Evolutionary conservation across 2,329 filamentous ascomycete species (phyloP).

Genomic region (Gyromitra esculenta): DNA sequence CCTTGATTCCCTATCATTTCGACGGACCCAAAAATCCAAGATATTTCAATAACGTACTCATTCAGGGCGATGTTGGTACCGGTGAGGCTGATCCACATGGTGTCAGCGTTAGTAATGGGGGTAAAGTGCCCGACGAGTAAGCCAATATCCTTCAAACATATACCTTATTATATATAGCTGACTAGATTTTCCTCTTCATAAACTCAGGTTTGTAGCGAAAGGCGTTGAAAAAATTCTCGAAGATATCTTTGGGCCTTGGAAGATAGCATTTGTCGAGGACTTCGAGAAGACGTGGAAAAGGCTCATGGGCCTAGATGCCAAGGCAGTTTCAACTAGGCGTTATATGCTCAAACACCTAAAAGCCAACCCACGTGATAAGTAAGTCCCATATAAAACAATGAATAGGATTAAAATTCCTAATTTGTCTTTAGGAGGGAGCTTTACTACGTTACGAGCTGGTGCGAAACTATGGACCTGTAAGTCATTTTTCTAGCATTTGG

Average conservation of each 20-base stretch:
- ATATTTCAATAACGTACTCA: slow-evolving; percentile 40
- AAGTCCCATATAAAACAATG: not conserved
- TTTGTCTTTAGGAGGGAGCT: slow-evolving; percentile 7
- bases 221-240: slow-evolving; percentile 5
- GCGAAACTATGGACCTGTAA: slow-evolving; percentile 50
- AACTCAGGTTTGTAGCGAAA: not conserved
- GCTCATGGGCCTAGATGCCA: not conserved
- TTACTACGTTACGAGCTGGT: slow-evolving; percentile 44
- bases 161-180: not conserved
- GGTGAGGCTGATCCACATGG: not conserved
- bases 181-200: not conserved
- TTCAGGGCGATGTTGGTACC: not conserved
- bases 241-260: not conserved
- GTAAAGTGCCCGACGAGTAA: slow-evolving; percentile 20
- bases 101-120: slow-evolving; percentile 17
- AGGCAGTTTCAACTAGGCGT: not conserved
- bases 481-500: not conserved
- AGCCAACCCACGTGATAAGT: no score
- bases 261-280: not conserved
- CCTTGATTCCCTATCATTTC: slow-evolving; percentile 50
- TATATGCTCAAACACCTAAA: not conserved
- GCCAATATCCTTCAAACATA: slow-evolving; percentile 38
- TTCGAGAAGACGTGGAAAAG: not conserved
- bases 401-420: not conserved
- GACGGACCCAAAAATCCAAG: slow-evolving; percentile 27